Evolutionary conservation across 169 alveolate species (phyloP), one percentile per base, ranked within the genome.

Genomic region (Perkinsus olseni): DNA sequence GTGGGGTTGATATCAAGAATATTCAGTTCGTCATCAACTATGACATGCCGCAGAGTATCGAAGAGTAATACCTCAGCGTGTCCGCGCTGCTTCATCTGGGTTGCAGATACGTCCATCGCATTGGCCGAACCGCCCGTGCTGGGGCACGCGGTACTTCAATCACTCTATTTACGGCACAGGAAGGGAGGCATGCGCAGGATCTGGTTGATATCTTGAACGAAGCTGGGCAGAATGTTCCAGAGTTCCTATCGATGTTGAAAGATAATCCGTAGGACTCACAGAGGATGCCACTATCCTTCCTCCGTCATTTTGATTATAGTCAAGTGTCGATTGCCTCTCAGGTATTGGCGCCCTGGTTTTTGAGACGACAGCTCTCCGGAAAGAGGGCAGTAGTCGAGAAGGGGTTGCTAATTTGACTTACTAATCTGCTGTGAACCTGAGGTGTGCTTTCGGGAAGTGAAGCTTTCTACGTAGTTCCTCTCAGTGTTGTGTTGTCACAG

Each of bases 51-150:
- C 98, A 98, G 94, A 98, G 97, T 93, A 96, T 97, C 96, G 99
- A 98, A 92, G 97, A 98, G 94, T 98, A 97, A 93, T 11, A 96
- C 96, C 96, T 98, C 97, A 91, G 99, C 97, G 93, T 98, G 50
- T 40, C 11, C 8, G 82, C 34, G 17, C 82, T 62, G 82, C 82
- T 62, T 62, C 37, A 3, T 62, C 17, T 62, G 1, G 34, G 93
- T 95, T n/a, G 98, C 96, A 94, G 97, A 95, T 97, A 97, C 92
- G 97, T 98, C 38, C 99, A 98, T 95, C 95, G 99, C 95, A 97
- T 97, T 34, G 99, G 99, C 20, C 95, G 99, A 74, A 98, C 99
- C 13, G 99, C 98, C 20, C 93, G 99, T 90, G 99, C 99, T 31
- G 98, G 98, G 3, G 95, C 94, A 38, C 95, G 96, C 82, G 99